Base-by-base conservation (phyloP, 257 asterid species). In the Solanum paucissectum region DNA sequence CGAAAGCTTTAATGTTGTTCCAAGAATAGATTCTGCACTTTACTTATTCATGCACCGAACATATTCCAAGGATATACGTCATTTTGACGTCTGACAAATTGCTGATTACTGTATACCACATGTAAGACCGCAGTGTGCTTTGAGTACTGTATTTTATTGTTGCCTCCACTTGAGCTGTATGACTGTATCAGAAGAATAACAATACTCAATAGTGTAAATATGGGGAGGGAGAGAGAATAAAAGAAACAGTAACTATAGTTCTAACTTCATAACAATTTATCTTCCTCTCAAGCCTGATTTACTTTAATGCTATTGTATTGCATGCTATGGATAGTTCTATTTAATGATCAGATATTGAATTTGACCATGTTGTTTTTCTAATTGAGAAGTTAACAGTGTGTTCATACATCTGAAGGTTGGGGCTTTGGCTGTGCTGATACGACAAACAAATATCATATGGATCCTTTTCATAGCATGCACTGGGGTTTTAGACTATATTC, bases 381-480 rank as follows among this genome's bases (percentile, higher is more conserved):
- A 29, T 32, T 46, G 86, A 5, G 58, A 82, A 49, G 69, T 49
- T 82, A 82, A 82, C 85, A 12, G 6, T 32, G 40, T 29, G 7
- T 10, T 89, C 87, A 33, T 89, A 88, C 86, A 25, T 90, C 33
- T 92, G 95, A 90, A 96, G 98, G 79, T 95, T 86, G 98, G 98
- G 62, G 93, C 94, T 20, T 83, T 95, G 90, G 93, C 99, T 60
- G 98, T 97, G 90, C 88, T 96, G 89, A 90, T 97, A 71, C 94
- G 98, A 25, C 99, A 97, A 96, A 97, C 99, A 85, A 95, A 97
- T 92, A 93, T 95, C 72, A 91, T 97, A 83, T 97, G 99, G 99
- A 74, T 96, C 95, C 88, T 95, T 87, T 95, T 97, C 90, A 94
- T 92, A 89, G 94, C 94, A 27, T 95, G 98, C 93, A 86, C 94